phyloP scores from a whole-genome alignment of 768 basidiomycete species.

The Hebeloma cylindrosporum region DNA sequence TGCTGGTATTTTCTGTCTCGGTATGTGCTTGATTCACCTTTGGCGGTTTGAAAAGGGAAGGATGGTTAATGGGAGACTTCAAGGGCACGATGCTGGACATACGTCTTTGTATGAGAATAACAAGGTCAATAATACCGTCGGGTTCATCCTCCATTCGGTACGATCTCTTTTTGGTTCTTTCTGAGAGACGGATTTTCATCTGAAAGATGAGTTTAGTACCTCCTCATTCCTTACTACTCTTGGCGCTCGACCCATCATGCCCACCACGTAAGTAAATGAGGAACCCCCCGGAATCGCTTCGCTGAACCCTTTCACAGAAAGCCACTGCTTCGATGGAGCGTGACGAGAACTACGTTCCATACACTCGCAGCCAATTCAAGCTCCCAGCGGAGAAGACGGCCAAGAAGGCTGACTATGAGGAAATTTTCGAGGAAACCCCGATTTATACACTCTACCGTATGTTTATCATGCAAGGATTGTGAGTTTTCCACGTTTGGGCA shows the following conservation, averaged over 20 bases:
- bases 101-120: slow-evolving; percentile 38
- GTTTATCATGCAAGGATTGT: slow-evolving; percentile 47
- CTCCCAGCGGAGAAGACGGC: slow-evolving; percentile 40
- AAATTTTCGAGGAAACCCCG: slow-evolving; percentile 54
- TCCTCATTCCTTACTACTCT: slow-evolving; percentile 60
- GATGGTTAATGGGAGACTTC: not conserved
- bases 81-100: slow-evolving; percentile 49
- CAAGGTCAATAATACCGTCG: slow-evolving; percentile 42
- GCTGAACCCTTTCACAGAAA: slow-evolving; percentile 30
- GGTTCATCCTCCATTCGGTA: slow-evolving; percentile 49
- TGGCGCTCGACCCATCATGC: slow-evolving; percentile 70
- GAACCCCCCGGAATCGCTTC: no score
- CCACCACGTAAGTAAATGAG: slow-evolving; percentile 50
- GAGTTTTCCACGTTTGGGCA: slow-evolving; percentile 6
- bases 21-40: slow-evolving; percentile 23
- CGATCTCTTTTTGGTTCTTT: slow-evolving; percentile 6
- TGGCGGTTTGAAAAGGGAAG: not conserved
- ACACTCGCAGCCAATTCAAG: slow-evolving; percentile 39
- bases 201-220: slow-evolving; percentile 32
- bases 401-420: slow-evolving; percentile 42
- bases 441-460: slow-evolving; percentile 42
- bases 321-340: slow-evolving; percentile 74
- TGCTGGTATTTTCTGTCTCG: slow-evolving; percentile 54
- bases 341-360: slow-evolving; percentile 75
- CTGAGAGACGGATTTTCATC: slow-evolving; percentile 3